phyloP scores from a whole-genome alignment of 805 yeast genomes.

The Brettanomyces custersianus region DNA sequence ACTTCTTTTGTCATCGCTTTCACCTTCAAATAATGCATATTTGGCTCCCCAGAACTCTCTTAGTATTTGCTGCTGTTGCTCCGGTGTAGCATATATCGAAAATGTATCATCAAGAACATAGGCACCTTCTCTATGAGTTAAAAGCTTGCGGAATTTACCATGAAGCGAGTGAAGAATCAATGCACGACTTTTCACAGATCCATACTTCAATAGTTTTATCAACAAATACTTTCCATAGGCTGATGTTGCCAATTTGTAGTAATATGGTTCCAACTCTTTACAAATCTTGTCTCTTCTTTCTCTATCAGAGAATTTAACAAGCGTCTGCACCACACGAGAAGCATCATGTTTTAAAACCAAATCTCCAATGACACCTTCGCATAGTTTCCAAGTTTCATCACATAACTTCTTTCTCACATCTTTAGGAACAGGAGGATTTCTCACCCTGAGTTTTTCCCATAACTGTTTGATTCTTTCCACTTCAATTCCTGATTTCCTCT shows the following conservation, averaged over 20 bases:
- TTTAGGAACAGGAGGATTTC: constrained; percentile 72
- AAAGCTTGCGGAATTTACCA: constrained; percentile 81
- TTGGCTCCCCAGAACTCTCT: constrained; percentile 97
- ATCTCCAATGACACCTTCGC: constrained; percentile 71
- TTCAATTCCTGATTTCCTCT: constrained; percentile 79
- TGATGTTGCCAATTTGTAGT: constrained; percentile 77
- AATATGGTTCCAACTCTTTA: constrained; percentile 61
- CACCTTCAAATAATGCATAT: constrained; percentile 80
- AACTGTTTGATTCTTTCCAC: constrained; percentile 76
- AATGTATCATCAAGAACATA: constrained; percentile 91
- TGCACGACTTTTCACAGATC: constrained; percentile 72
- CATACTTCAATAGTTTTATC: constrained; percentile 86
- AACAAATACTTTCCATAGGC: constrained; percentile 89
- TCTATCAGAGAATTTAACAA: constrained; percentile 76
- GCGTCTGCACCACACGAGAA: constrained; percentile 89
- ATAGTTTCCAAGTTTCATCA: constrained; percentile 75
- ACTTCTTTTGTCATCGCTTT: constrained; percentile 46
- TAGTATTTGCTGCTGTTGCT: constrained; percentile 83
- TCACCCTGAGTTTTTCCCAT: constrained; percentile 89
- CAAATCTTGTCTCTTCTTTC: constrained; percentile 70
- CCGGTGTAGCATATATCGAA: constrained; percentile 73
- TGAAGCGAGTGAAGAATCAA: constrained; percentile 75
- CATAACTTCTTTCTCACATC: constrained; percentile 68
- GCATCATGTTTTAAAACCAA: constrained; percentile 94
- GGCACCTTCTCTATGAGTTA: constrained; percentile 98